A percentile compares a stretch with the other conserved stretches of the same genome.
phyloP scores from a whole-genome alignment of 305 asterid genomes.

The Solanum aculeatissimum region DNA sequence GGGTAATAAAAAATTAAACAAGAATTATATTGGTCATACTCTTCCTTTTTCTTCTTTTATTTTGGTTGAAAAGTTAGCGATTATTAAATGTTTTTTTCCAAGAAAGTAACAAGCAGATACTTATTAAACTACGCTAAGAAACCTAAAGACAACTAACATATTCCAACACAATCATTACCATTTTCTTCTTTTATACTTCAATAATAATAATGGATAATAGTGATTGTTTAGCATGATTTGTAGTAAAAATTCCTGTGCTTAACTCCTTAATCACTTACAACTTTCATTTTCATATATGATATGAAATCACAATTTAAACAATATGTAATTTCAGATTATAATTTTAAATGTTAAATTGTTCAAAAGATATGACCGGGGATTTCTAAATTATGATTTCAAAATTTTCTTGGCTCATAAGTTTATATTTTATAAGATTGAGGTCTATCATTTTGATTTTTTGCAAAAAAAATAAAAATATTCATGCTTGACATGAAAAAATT shows the following conservation, averaged over 20 bases:
- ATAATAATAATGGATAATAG: neutral
- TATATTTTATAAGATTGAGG: too few species aligned
- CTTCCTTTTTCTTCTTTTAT: neutral
- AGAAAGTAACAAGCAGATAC: constrained; percentile 4
- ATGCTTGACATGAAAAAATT: too few species aligned
- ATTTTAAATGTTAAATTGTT: too few species aligned
- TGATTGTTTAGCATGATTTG: neutral
- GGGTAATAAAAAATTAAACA: neutral
- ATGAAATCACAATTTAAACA: neutral
- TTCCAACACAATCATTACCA: neutral
- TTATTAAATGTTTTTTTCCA: neutral
- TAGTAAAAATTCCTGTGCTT: neutral
- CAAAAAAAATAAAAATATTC: too few species aligned
- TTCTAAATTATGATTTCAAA: too few species aligned
- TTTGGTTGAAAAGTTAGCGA: neutral
- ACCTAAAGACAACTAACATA: neutral
- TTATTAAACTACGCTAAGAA: constrained; percentile 1
- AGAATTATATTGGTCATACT: neutral
- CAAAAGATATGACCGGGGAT: too few species aligned
- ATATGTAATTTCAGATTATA: too few species aligned
- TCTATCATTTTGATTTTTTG: too few species aligned
- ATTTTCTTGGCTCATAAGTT: too few species aligned
- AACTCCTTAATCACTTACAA: neutral
- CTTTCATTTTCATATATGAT: neutral
- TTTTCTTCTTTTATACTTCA: neutral